Percentiles rank a stretch among this genome's conserved stretches.
These are phyloP conservation scores for Epichloe sibirici DNA, from an alignment of 2,329 filamentous ascomycete species.

Conservation along the genomic window DNA sequence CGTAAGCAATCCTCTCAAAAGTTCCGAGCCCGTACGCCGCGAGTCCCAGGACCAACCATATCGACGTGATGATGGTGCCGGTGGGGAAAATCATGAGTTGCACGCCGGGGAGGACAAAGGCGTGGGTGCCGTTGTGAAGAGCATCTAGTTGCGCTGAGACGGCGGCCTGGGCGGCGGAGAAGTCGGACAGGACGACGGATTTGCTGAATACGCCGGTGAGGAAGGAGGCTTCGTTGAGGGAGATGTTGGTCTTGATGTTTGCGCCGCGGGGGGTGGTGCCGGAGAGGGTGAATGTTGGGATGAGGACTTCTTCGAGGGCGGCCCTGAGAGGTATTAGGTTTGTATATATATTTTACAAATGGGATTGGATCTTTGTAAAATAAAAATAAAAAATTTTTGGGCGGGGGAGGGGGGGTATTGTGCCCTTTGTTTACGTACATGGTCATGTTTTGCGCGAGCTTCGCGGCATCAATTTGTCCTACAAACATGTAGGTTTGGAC, in stretches of 20 bases:
- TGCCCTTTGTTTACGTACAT: constrained; percentile 37
- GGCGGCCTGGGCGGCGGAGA: constrained; percentile 34
- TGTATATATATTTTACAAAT: background rate
- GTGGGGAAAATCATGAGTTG: constrained; percentile 58
- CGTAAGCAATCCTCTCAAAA: constrained; percentile 51
- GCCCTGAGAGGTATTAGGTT: constrained; percentile 26
- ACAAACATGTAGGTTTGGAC: constrained; percentile 57
- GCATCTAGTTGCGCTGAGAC: constrained; percentile 33
- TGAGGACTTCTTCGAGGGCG: constrained; percentile 48
- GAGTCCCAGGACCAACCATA: constrained; percentile 48
- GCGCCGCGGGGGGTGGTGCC: constrained; percentile 40
- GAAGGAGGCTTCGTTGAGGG: constrained; percentile 58
- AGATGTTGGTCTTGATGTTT: constrained; percentile 49
- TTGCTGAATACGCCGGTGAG: constrained; percentile 58
- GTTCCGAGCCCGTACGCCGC: constrained; percentile 52
- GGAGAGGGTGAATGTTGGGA: constrained; percentile 55
- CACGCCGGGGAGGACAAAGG: constrained; percentile 58
- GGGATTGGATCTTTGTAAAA: too few species aligned
- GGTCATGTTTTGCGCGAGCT: constrained; percentile 42
- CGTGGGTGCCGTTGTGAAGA: constrained; percentile 39
- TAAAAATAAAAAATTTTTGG: too few species aligned
- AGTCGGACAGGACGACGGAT: constrained; percentile 39
- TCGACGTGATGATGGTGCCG: constrained; percentile 52
- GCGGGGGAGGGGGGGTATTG: too few species aligned
- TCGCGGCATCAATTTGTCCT: constrained; percentile 49